Evolutionary conservation across 352 stramenopile genomes (phyloP).

Genomic region (Pythium graminicola): DNA sequence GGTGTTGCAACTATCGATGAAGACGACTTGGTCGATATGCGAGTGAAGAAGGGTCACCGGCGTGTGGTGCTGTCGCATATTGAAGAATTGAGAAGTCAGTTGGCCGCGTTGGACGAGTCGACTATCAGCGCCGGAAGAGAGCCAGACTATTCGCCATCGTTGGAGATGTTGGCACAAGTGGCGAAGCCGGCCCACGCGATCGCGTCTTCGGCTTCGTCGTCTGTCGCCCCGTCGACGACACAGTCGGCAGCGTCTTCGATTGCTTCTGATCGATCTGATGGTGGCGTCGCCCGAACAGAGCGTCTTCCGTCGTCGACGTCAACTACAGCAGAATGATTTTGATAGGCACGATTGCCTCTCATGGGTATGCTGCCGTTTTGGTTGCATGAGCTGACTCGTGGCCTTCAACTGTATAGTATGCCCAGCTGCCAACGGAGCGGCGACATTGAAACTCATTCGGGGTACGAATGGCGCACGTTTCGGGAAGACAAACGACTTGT

Average conservation of each 20-base stretch:
- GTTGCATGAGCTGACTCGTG: too few species aligned
- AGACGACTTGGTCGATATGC: conserved; percentile 83
- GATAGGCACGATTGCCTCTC: not conserved
- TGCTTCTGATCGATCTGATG: conserved; percentile 4
- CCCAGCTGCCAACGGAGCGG: too few species aligned
- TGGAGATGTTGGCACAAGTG: conserved; percentile 62
- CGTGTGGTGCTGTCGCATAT: conserved; percentile 82
- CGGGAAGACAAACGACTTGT: not conserved
- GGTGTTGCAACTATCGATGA: conserved; percentile 83
- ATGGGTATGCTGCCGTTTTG: too few species aligned
- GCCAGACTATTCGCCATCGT: conserved; percentile 61
- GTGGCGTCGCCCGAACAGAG: conserved; percentile 1
- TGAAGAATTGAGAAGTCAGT: conserved; percentile 68
- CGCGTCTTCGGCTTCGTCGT: conserved; percentile 6
- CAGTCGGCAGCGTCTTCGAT: conserved; percentile 2
- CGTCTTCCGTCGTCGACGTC: not conserved
- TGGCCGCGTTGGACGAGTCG: conserved; percentile 60
- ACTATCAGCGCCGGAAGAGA: conserved; percentile 47
- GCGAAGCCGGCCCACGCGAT: conserved; percentile 32
- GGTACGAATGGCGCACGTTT: not conserved
- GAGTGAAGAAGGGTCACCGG: conserved; percentile 84
- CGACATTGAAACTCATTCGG: too few species aligned
- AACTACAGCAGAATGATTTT: conserved; percentile 5
- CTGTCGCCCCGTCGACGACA: not conserved
- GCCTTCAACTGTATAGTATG: too few species aligned